A percentile compares a stretch with the other conserved stretches of the same genome.
phyloP scores from a whole-genome alignment of 768 basidiomycete genomes.

The Mrakia blollopis region DNA sequence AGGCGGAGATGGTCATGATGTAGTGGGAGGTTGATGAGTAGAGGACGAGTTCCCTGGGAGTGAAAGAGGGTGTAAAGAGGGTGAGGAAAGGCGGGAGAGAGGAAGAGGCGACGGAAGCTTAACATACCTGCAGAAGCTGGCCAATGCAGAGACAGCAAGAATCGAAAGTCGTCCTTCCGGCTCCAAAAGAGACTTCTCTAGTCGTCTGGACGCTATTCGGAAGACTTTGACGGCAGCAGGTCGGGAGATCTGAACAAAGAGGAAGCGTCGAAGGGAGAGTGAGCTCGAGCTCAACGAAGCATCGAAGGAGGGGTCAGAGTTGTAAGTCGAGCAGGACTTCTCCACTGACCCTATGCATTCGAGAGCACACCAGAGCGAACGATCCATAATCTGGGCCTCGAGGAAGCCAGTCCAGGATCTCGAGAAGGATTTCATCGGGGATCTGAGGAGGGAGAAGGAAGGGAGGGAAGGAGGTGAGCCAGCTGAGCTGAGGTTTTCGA shows the following conservation, averaged over 20 bases:
- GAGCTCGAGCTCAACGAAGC: not conserved
- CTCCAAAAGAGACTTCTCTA: constrained; percentile 1
- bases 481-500: not conserved
- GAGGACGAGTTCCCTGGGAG: not conserved
- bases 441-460: not conserved
- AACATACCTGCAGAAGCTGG: not conserved
- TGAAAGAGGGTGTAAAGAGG: too few relatives aligned
- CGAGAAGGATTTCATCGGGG: constrained; percentile 10
- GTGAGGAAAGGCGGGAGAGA: not conserved
- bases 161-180: not conserved
- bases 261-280: not conserved
- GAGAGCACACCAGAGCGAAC: not conserved
- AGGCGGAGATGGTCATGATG: constrained; percentile 4
- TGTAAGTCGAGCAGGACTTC: too few relatives aligned
- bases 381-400: not conserved
- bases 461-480: not conserved
- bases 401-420: not conserved
- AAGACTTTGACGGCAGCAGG: not conserved
- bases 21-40: not conserved
- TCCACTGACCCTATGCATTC: not conserved
- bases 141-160: not conserved
- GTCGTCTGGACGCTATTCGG: not conserved
- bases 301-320: not conserved
- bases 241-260: not conserved
- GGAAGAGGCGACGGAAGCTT: not conserved